Percentiles rank a stretch among this genome's conserved stretches.
These are phyloP conservation scores for Aspergillus sp. DNA, from an alignment of 2,329 filamentous ascomycete species.

Conservation along the genomic window DNA sequence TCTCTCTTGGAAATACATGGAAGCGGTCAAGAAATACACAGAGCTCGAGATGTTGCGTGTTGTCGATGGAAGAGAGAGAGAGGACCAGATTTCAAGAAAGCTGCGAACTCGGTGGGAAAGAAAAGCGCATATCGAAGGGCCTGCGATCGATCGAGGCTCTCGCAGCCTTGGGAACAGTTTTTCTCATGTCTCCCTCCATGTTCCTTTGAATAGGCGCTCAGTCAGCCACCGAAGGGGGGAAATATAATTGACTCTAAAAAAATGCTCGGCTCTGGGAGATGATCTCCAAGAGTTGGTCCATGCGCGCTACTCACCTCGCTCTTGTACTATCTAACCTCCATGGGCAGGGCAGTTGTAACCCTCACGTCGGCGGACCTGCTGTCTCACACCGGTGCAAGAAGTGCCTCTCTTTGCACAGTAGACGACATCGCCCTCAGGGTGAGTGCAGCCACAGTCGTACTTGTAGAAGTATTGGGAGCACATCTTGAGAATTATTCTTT, in stretches of 20 bases:
- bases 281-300: background rate
- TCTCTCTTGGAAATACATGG: background rate
- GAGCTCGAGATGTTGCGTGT: background rate
- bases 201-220: background rate
- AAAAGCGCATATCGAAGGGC: background rate
- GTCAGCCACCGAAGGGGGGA: background rate
- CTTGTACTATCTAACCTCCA: constrained; percentile 17
- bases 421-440: constrained; percentile 34
- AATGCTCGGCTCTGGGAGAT: background rate
- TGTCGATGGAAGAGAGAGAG: background rate
- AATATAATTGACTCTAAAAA: background rate
- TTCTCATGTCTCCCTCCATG: background rate
- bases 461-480: constrained; percentile 38
- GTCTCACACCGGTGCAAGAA: constrained; percentile 31
- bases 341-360: constrained; percentile 37
- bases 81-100: background rate
- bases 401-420: constrained; percentile 35
- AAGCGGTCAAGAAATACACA: constrained; percentile 3
- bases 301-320: constrained; percentile 1
- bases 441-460: constrained; percentile 38
- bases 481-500: constrained; percentile 24
- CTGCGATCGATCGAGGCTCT: background rate
- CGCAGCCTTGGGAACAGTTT: background rate
- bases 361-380: constrained; percentile 31
- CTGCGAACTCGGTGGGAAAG: background rate